phyloP scores from a whole-genome alignment of 345 rosid genomes.

The Arabidopsis thaliana region TAIR10.1 NC_003070.9:1174501-1175000 shows the following conservation, averaged over 20 bases:
- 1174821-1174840: too few relatives aligned
- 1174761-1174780: too few relatives aligned
- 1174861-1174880: slow-evolving; percentile 6
- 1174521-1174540: background rate
- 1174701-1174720: background rate
- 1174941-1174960: slow-evolving; percentile 40
- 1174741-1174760: background rate
- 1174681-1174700: background rate
- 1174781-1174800: too few relatives aligned
- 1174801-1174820: too few relatives aligned
- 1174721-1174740: background rate
- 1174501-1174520: background rate
- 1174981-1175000: slow-evolving; percentile 40
- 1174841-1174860: background rate
- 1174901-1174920: slow-evolving; percentile 27
- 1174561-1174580: slow-evolving; percentile 5
- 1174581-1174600: background rate
- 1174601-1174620: too few relatives aligned
- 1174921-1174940: slow-evolving; percentile 39
- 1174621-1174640: background rate
- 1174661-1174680: background rate
- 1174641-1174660: background rate
- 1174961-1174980: slow-evolving; percentile 40
- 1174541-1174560: background rate
- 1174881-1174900: slow-evolving; percentile 35